Evolutionary conservation across 2,329 filamentous ascomycete species (phyloP).

Genomic region (Epichloe gansuensis): DNA sequence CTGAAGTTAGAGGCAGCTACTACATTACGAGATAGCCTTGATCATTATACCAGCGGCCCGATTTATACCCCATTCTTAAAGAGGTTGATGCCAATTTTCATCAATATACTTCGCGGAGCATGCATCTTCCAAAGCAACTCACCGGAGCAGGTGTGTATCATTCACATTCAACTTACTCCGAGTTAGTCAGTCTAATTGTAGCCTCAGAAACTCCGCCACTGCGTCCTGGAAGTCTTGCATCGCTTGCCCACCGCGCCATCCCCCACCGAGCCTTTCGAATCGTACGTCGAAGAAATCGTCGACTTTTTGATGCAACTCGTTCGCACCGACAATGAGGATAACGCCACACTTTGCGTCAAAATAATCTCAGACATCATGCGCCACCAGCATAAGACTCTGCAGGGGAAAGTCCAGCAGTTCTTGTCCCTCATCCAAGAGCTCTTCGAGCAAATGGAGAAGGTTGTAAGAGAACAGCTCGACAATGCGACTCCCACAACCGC

Average conservation of each 20-base stretch:
- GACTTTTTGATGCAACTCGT: slow-evolving; percentile 84
- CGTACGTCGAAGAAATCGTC: slow-evolving; percentile 76
- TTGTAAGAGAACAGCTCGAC: slow-evolving; percentile 92
- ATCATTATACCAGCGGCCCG: slow-evolving; percentile 67
- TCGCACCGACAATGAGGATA: slow-evolving; percentile 90
- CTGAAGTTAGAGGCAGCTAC: slow-evolving; percentile 70
- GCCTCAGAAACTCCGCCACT: slow-evolving; percentile 71
- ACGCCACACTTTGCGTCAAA: slow-evolving; percentile 96
- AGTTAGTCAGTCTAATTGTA: slow-evolving; percentile 8
- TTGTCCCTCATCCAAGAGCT: slow-evolving; percentile 86
- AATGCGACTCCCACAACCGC: slow-evolving; percentile 46
- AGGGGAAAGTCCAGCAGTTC: slow-evolving; percentile 73
- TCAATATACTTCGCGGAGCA: slow-evolving; percentile 69
- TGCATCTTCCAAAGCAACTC: slow-evolving; percentile 88
- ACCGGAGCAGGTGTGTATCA: slow-evolving; percentile 60
- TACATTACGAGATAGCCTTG: slow-evolving; percentile 81
- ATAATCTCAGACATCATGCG: slow-evolving; percentile 94
- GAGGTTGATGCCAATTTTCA: slow-evolving; percentile 80
- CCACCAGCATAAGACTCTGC: slow-evolving; percentile 73
- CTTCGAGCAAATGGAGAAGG: slow-evolving; percentile 87
- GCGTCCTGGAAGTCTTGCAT: slow-evolving; percentile 87
- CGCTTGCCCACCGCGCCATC: slow-evolving; percentile 60
- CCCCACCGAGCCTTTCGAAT: slow-evolving; percentile 70
- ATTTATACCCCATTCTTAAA: slow-evolving; percentile 73
- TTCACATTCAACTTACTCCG: neutral